Evolutionary conservation across 2,329 filamentous ascomycete genomes (phyloP), one percentile per base, ranked within the genome.

Genomic region (Pseudogymnoascus sp.): DNA sequence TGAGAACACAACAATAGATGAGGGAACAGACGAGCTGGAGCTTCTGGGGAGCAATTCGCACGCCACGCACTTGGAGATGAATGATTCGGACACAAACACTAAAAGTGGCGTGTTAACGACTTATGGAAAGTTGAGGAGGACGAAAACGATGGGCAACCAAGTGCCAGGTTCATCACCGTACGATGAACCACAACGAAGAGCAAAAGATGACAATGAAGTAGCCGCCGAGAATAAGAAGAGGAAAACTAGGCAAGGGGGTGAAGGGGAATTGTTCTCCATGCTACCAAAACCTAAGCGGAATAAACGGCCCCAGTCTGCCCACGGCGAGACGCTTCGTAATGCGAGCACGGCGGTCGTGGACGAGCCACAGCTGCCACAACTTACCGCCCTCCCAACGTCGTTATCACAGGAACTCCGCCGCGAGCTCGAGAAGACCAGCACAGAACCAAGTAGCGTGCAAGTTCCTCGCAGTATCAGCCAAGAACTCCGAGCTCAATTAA

Each of bases 391-490:
- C 3, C 47, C n/a, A 33, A 54, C n/a, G 20, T 12, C 39, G 2
- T 25, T 60, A 6, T 33, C 47, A 18, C 36, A 30, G 14, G 22
- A 20, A 28, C 28, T 33, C n/a, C 36, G n/a, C 7, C 14, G n/a
- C 7, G 20, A 37, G 28, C 14, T 41, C 14, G 22, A 50, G 20
- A 33, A 12, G 8, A 12, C 47, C n/a, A 35, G 22, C 28, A 54
- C 14, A 4, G 38, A 22, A 54, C 28, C 20, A 43, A 47, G 38
- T n/a, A 61, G 57, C 18, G 37, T 60, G 12, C 61, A 62, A 36
- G 61, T 60, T 33, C 61, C 61, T 22, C 37, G 25, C 6, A 62
- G 58, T 50, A 60, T 59, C 20, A 60, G 58, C 28, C 57, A 61
- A 43, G 54, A 59, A 33, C 33, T 38, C 14, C 38, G 20, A 25